These are phyloP conservation scores for Polymyxa betae DNA, from an alignment of 208 protist species.

Conservation along the genomic window DNA sequence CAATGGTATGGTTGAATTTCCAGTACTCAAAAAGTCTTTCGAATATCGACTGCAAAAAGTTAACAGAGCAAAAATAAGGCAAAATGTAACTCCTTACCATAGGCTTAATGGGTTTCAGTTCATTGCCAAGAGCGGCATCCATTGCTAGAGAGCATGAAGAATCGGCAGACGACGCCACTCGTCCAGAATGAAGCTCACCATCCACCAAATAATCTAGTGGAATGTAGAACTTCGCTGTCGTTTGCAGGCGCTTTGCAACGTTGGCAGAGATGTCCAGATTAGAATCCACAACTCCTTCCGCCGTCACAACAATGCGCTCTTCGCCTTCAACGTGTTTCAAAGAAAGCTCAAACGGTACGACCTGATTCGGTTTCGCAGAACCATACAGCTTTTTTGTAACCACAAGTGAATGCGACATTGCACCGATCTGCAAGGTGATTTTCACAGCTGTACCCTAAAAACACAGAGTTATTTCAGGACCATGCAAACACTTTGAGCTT, in stretches of 20 bases:
- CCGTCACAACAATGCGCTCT: not conserved
- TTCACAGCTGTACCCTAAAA: not conserved
- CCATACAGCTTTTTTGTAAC: slow-evolving; percentile 19
- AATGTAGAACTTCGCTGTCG: not conserved
- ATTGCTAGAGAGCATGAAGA: not conserved
- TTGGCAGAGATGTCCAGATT: not conserved
- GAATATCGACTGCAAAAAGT: not conserved
- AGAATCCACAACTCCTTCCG: not conserved
- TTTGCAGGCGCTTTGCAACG: not conserved
- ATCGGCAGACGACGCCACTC: not conserved
- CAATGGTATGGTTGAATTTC: not conserved
- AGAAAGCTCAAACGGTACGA: slow-evolving; percentile 7
- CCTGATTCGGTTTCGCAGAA: slow-evolving; percentile 12
- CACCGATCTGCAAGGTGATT: not conserved
- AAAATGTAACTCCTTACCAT: not conserved
- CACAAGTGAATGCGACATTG: not conserved
- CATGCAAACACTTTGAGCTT: not conserved
- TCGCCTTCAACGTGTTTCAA: not conserved
- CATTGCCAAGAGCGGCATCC: not conserved
- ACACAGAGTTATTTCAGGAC: not conserved
- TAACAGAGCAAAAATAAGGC: not conserved
- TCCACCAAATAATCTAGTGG: not conserved
- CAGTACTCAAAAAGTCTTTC: slow-evolving; percentile 16
- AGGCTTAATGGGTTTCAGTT: not conserved
- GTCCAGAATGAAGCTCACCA: slow-evolving; percentile 9